Conservation (phyloP, 2,329 filamentous ascomycete genomes). For the Trematosphaeria pertusa region DNA sequence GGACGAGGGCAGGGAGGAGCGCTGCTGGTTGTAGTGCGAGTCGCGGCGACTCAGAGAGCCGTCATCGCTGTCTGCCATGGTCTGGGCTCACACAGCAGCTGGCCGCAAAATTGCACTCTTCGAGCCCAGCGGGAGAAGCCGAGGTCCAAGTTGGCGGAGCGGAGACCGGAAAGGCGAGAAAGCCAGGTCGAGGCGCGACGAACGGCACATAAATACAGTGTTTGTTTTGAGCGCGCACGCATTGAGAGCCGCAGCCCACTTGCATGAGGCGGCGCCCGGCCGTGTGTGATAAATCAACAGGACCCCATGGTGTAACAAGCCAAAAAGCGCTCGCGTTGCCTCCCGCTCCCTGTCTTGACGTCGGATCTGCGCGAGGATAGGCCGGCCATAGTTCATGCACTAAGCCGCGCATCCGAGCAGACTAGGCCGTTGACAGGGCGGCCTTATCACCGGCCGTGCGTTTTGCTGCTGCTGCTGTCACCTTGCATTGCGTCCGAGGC, state of each 20-base stretch:
- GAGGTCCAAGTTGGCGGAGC: too few relatives aligned
- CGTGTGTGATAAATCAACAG: slow-evolving; percentile 14
- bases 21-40: slow-evolving; percentile 44
- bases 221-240: too few relatives aligned
- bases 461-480: not conserved
- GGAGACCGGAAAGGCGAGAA: too few relatives aligned
- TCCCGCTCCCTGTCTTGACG: not conserved
- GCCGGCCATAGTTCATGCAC: not conserved
- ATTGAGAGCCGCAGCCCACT: not conserved
- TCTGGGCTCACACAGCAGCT: too few relatives aligned
- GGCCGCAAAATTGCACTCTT: too few relatives aligned
- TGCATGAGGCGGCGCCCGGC: slow-evolving; percentile 8
- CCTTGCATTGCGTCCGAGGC: slow-evolving; percentile 1
- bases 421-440: too few relatives aligned
- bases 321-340: not conserved
- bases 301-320: slow-evolving; percentile 7
- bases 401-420: not conserved
- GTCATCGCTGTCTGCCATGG: slow-evolving; percentile 36
- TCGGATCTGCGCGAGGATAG: slow-evolving; percentile 1
- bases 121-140: too few relatives aligned
- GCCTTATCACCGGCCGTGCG: too few relatives aligned
- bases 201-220: not conserved
- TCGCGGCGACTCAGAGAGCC: slow-evolving; percentile 30
- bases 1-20: slow-evolving; percentile 39
- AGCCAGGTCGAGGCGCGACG: too few relatives aligned